Evolutionary conservation across 129 eudicot genomes (phyloP).

Genomic region (Artemisia annua): DNA sequence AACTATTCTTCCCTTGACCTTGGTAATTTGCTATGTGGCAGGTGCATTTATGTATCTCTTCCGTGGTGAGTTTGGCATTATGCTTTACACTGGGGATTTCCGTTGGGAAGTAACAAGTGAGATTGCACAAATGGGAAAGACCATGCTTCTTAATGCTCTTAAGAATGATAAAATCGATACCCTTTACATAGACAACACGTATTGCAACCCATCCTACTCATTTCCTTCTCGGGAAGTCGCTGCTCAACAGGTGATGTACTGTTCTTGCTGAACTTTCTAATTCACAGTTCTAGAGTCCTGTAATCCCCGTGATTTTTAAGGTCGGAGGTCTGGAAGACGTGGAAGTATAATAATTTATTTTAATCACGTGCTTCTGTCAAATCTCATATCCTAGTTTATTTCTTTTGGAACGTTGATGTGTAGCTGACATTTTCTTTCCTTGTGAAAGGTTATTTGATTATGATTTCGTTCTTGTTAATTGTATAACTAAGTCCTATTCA

Average conservation of each 20-base stretch:
- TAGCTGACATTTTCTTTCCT: too few relatives aligned
- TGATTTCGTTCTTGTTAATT: neutral
- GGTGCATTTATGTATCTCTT: slow-evolving; percentile 92
- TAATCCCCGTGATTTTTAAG: neutral
- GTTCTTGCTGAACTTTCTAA: neutral
- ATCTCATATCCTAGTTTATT: too few relatives aligned
- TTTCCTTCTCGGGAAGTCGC: slow-evolving; percentile 83
- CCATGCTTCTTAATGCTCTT: slow-evolving; percentile 67
- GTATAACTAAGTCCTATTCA: neutral
- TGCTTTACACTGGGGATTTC: slow-evolving; percentile 88
- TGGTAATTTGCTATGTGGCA: slow-evolving; percentile 30
- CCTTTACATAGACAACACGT: slow-evolving; percentile 84
- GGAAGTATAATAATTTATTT: too few relatives aligned
- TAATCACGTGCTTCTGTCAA: too few relatives aligned
- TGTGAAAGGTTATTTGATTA: too few relatives aligned
- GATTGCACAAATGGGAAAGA: slow-evolving; percentile 50
- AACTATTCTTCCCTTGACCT: neutral
- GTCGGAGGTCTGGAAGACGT: too few relatives aligned
- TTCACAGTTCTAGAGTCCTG: neutral
- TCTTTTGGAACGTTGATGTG: too few relatives aligned
- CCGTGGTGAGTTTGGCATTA: slow-evolving; percentile 78
- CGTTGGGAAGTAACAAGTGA: slow-evolving; percentile 69
- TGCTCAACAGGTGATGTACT: slow-evolving; percentile 64
- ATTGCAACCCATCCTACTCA: slow-evolving; percentile 67
- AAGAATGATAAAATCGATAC: slow-evolving; percentile 48